Evolutionary conservation across 2,329 filamentous ascomycete genomes (phyloP).

Genomic region (Microdochium nivale): DNA sequence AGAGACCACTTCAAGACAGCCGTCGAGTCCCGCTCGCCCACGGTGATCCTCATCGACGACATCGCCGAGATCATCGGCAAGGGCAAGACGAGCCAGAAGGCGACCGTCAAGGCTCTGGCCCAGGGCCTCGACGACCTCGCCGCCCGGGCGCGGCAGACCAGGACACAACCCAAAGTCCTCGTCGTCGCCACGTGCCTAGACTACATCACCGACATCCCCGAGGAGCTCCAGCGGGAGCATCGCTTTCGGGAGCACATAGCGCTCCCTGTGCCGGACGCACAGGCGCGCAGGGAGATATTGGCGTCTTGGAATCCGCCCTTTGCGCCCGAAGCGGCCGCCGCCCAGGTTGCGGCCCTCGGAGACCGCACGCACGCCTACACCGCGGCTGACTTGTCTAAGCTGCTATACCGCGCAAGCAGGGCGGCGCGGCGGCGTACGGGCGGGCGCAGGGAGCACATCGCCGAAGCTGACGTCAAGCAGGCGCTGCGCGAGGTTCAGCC

Average conservation of each 20-base stretch:
- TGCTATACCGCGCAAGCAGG: slow-evolving; percentile 45
- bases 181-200: slow-evolving; percentile 68
- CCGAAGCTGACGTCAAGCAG: slow-evolving; percentile 34
- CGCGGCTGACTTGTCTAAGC: slow-evolving; percentile 61
- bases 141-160: slow-evolving; percentile 23
- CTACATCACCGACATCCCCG: slow-evolving; percentile 63
- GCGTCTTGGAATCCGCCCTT: slow-evolving; percentile 44
- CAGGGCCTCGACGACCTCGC: slow-evolving; percentile 49
- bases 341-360: slow-evolving; percentile 51
- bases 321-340: slow-evolving; percentile 37
- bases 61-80: slow-evolving; percentile 62
- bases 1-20: slow-evolving; percentile 64
- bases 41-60: slow-evolving; percentile 71
- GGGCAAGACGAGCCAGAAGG: slow-evolving; percentile 40
- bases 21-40: slow-evolving; percentile 53
- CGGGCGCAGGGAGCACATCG: not conserved
- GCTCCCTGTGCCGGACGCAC: slow-evolving; percentile 66
- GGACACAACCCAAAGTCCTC: slow-evolving; percentile 48
- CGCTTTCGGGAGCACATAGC: slow-evolving; percentile 62
- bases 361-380: slow-evolving; percentile 83
- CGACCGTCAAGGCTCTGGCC: slow-evolving; percentile 40
- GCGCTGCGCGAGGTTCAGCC: slow-evolving; percentile 66
- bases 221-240: slow-evolving; percentile 54
- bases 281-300: slow-evolving; percentile 66
- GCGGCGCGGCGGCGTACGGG: slow-evolving; percentile 12